Evolutionary conservation across 2,329 filamentous ascomycete genomes (phyloP), one percentile per base, ranked within the genome.

Genomic region (Cucurbitaria berberidis): DNA sequence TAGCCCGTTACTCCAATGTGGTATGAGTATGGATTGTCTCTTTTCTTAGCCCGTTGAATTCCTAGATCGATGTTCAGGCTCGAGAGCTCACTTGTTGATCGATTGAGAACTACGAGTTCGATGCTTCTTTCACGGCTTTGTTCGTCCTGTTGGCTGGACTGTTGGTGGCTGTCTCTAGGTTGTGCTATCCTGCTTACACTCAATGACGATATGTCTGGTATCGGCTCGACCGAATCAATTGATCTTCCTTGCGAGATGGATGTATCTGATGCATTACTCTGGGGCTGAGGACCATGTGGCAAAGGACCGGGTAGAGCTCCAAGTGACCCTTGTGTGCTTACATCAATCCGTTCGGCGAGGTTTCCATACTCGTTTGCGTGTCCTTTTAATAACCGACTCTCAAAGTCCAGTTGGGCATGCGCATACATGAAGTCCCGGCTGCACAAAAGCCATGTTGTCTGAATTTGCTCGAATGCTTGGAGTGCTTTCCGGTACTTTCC

Each of bases 361-460:
- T 54, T 50, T 2, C 49, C 52, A 22, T 48, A 45, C 42, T 65
- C 53, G 18, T 58, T 53, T 0, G 45, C 47, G 3, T 48, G 32
- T 2, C 48, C 56, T 43, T 52, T 53, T n/a, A 66, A 38, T 5
- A 64, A 32, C 16, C 52, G 52, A 35, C 61, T 63, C 39, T 66
- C 63, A 39, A 64, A 61, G 26, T 64, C 63, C 1, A 66, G 45
- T 27, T 66, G 63, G 9, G 61, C 61, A 46, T 66, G 63, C 5
- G 61, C 59, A 26, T 66, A 66, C 59, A 66, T 61, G 49, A 66
- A 60, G 45, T 66, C 61, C 1, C 61, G 59, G 26, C 57, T 62
- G 13, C 57, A 61, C n/a, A 63, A 35, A 0, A 64, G 40, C 3
- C 45, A 51, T 2, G 59, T 64, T 29, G 63, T 64, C 16, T 64